Percentiles rank a stretch among this genome's conserved stretches.
Evolutionary conservation across 768 basidiomycete species (phyloP).

Genomic region (Lactarius sp.): DNA sequence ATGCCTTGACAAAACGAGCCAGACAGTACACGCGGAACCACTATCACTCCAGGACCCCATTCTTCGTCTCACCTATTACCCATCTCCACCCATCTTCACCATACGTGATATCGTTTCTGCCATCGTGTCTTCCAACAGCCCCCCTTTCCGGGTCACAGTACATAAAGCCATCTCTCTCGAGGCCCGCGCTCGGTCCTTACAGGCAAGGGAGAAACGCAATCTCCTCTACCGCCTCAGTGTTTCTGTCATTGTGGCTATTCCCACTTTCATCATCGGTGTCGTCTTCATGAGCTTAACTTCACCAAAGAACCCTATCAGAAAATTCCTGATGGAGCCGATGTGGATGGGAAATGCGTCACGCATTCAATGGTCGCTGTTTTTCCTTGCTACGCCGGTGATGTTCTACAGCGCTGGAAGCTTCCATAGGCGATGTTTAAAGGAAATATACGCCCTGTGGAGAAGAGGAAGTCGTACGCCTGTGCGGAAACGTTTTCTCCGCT

Average conservation of each 20-base stretch:
- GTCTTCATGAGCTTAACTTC: constrained; percentile 69
- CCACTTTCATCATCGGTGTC: constrained; percentile 73
- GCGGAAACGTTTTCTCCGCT: constrained; percentile 54
- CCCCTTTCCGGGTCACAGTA: constrained; percentile 43
- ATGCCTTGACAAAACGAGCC: constrained; percentile 35
- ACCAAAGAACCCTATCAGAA: constrained; percentile 39
- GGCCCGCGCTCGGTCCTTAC: constrained; percentile 52
- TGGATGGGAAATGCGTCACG: constrained; percentile 61
- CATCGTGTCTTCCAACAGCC: constrained; percentile 39
- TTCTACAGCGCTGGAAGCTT: constrained; percentile 59
- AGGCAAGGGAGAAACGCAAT: constrained; percentile 48
- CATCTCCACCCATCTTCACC: constrained; percentile 50
- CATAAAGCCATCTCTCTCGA: constrained; percentile 55
- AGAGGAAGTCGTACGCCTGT: constrained; percentile 49
- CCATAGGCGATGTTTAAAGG: constrained; percentile 51
- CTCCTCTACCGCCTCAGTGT: constrained; percentile 54
- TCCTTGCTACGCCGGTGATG: constrained; percentile 65
- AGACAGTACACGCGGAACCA: constrained; percentile 42
- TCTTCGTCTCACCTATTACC: constrained; percentile 47
- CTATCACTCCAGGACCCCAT: constrained; percentile 40
- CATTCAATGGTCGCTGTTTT: constrained; percentile 59
- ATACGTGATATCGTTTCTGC: constrained; percentile 56
- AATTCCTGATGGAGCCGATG: constrained; percentile 51
- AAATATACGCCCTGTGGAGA: constrained; percentile 54
- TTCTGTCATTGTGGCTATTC: constrained; percentile 59